Base-by-base conservation (phyloP, 345 rosid species). In the Arabis hirsuta region DNA sequence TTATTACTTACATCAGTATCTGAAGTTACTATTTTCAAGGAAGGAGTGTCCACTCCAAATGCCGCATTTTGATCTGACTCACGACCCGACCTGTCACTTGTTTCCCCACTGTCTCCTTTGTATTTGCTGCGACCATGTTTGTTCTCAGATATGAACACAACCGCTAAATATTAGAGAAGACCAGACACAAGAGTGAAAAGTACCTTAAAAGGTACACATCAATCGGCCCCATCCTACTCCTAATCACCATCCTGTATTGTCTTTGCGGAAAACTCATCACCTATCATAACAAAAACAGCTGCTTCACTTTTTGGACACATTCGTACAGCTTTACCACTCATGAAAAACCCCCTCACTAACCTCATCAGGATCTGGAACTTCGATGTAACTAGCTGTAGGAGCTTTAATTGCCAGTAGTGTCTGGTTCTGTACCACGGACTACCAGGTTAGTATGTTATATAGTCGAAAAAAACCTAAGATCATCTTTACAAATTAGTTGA, bases 311-410 rank as follows among this genome's bases (percentile, higher is more conserved):
- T 20, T 65, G 38, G 65, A 48, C 43, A 56, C 38, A 66, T 64
- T 48, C 46, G 12, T 36, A 52, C 10, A 56, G 44, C 26, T 31
- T 3, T 4, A 39, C 3, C 3, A 29, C 8, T 43, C 32, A 13
- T 58, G 32, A 12, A 39, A 27, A 14, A 42, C 42, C 2, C 0
- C 4, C 79, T 53, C 60, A 86, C 79, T 53, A 59, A 86, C 94
- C 85, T 84, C 87, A 67, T 86, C 86, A 61, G 94, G 91, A 81
- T 88, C 90, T 58, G 87, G 91, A 76, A 86, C 91, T 79, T 90
- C 90, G 19, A 90, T 78, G 74, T 76, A 83, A 78, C 91, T 82
- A 67, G 86, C 86, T 72, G 69, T 77, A 70, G 94, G 96, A 84
- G 90, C 87, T 82, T 86, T 85, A 47, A 90, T 78, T 47, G 86